phyloP scores from a whole-genome alignment of 495 filamentous ascomycete species.

The Penicillium odoratum region DNA sequence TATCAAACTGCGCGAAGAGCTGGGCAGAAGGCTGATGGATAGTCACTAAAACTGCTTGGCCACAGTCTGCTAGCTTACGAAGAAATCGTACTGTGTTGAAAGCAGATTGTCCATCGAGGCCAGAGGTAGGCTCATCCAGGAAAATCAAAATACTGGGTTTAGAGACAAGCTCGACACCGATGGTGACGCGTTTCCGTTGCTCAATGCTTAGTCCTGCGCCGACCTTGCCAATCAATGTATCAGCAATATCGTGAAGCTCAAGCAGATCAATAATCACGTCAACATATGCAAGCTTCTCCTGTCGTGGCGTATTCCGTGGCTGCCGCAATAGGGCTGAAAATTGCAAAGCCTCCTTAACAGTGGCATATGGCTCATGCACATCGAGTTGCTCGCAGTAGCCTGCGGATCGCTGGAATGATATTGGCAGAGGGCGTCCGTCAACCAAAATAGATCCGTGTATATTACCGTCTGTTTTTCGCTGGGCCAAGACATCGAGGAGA shows the following conservation, averaged over 20 bases:
- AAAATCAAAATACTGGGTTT: slow-evolving; percentile 71
- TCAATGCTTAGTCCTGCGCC: slow-evolving; percentile 57
- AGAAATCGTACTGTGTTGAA: slow-evolving; percentile 68
- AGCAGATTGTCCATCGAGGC: slow-evolving; percentile 62
- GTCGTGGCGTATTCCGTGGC: slow-evolving; percentile 42
- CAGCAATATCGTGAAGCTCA: no score
- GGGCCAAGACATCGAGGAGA: slow-evolving; percentile 50
- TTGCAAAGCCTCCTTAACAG: slow-evolving; percentile 60
- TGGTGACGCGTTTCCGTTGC: slow-evolving; percentile 59
- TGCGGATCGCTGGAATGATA: slow-evolving; percentile 74
- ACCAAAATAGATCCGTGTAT: slow-evolving; percentile 85
- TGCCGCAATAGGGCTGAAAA: slow-evolving; percentile 64
- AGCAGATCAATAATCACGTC: slow-evolving; percentile 57
- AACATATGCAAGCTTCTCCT: slow-evolving; percentile 61
- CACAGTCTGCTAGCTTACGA: slow-evolving; percentile 60
- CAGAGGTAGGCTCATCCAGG: slow-evolving; percentile 75
- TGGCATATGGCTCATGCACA: slow-evolving; percentile 57
- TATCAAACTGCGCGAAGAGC: no score
- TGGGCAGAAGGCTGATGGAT: slow-evolving; percentile 75
- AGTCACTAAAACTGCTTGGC: slow-evolving; percentile 70
- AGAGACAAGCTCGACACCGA: slow-evolving; percentile 60
- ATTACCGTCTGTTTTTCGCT: slow-evolving; percentile 80
- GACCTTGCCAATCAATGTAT: slow-evolving; percentile 52
- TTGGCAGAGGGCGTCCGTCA: slow-evolving; percentile 71
- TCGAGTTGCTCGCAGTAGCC: slow-evolving; percentile 63